phyloP scores from a whole-genome alignment of 1,284 basidiomycete species.

The Athelia psychrophila region DNA sequence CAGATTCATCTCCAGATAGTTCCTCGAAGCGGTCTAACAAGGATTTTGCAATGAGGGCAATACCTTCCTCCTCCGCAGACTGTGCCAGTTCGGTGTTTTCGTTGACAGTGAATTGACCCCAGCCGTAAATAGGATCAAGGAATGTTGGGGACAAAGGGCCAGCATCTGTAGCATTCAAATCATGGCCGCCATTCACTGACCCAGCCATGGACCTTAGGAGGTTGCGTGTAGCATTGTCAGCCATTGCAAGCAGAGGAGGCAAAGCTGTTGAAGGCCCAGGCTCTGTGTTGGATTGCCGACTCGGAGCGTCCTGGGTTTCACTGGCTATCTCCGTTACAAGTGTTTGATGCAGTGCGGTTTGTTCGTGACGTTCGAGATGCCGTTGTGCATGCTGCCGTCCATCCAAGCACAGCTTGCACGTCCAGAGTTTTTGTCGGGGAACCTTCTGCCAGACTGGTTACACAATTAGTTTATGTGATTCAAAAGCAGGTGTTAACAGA shows the following conservation, averaged over 20 bases:
- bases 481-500: too few relatives aligned
- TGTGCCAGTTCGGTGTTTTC: neutral
- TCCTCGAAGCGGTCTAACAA: neutral
- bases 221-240: neutral
- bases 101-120: neutral
- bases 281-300: neutral
- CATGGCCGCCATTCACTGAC: too few relatives aligned
- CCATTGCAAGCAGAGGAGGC: neutral
- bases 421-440: neutral
- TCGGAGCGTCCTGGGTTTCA: neutral
- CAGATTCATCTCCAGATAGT: neutral
- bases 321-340: neutral
- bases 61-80: neutral
- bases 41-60: neutral
- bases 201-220: conserved; percentile 36
- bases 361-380: neutral
- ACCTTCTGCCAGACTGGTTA: too few relatives aligned
- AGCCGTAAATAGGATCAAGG: too few relatives aligned
- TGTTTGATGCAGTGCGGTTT: neutral
- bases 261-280: too few relatives aligned
- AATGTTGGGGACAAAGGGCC: too few relatives aligned
- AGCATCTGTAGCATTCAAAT: too few relatives aligned
- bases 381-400: neutral
- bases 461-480: too few relatives aligned
- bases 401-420: neutral